Evolutionary conservation across 352 stramenopile species (phyloP).

Genomic region (Chrysophaeum taylorii): DNA sequence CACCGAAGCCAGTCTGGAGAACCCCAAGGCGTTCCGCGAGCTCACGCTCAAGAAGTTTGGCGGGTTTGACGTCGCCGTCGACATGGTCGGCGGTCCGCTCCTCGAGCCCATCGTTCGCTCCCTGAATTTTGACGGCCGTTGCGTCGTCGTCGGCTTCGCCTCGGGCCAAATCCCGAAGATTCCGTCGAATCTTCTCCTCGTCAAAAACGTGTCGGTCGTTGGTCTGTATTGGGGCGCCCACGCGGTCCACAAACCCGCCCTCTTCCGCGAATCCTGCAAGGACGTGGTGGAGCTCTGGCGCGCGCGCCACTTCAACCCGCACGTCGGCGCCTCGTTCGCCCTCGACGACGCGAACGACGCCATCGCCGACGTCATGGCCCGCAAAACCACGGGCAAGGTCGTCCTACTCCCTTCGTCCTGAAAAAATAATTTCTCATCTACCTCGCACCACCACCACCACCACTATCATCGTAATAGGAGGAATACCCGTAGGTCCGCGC

Average conservation of each 20-base stretch:
- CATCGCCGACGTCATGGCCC: neutral
- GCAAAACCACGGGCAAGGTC: constrained; percentile 18
- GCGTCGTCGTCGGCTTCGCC: constrained; percentile 30
- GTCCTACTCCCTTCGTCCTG: constrained; percentile 14
- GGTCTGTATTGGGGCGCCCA: constrained; percentile 33
- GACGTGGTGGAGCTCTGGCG: constrained; percentile 8
- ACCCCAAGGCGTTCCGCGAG: constrained; percentile 11
- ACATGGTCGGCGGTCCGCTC: constrained; percentile 30
- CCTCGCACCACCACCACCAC: too few relatives aligned
- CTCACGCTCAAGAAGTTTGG: constrained; percentile 17
- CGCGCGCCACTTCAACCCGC: constrained; percentile 17
- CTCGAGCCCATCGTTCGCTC: constrained; percentile 30
- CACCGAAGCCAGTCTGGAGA: constrained; percentile 26
- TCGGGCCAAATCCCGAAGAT: constrained; percentile 33
- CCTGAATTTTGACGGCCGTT: constrained; percentile 28
- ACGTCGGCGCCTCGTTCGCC: constrained; percentile 1
- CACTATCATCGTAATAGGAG: too few relatives aligned
- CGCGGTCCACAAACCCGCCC: constrained; percentile 18
- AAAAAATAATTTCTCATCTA: too few relatives aligned
- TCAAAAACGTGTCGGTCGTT: constrained; percentile 27
- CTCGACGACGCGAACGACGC: constrained; percentile 15
- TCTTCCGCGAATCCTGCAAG: constrained; percentile 1
- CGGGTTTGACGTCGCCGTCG: constrained; percentile 34
- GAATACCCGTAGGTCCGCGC: too few relatives aligned
- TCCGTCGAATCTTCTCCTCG: constrained; percentile 30